phyloP scores from a whole-genome alignment of 306 rosid genomes.

The Vigna nakashimae region DNA sequence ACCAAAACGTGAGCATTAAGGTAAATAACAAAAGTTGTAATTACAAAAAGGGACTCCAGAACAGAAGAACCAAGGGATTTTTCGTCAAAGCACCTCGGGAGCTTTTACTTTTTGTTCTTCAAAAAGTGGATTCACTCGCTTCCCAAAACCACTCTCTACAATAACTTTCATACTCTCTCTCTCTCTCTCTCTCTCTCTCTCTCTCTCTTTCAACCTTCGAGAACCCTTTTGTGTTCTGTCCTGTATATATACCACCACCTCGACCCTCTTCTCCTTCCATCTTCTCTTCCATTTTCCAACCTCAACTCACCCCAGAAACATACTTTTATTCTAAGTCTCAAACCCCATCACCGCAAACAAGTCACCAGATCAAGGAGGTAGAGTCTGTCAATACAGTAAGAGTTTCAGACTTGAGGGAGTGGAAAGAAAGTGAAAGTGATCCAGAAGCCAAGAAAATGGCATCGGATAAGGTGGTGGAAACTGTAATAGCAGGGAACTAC shows the following conservation, averaged over 20 bases:
- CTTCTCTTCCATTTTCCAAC: conserved; percentile 10
- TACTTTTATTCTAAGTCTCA: background rate
- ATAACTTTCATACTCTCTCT: conserved; percentile 58
- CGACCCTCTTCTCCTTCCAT: conserved; percentile 21
- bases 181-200: conserved; percentile 1
- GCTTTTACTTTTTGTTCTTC: conserved; percentile 30
- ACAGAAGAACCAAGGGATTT: conserved; percentile 53
- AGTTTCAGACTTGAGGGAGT: conserved; percentile 19
- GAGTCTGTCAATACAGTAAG: background rate
- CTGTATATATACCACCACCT: conserved; percentile 41
- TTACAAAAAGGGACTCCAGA: conserved; percentile 57
- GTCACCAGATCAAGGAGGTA: background rate
- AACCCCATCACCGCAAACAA: conserved; percentile 16
- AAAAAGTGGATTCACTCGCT: conserved; percentile 58
- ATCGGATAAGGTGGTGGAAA: conserved; percentile 75
- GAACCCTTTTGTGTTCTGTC: conserved; percentile 55
- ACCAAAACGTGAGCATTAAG: conserved; percentile 41
- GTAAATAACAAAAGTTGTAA: conserved; percentile 50
- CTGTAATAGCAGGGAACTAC: conserved; percentile 79
- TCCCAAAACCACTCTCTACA: conserved; percentile 64
- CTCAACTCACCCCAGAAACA: conserved; percentile 13
- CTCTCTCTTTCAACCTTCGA: conserved; percentile 53
- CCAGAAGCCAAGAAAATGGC: conserved; percentile 48
- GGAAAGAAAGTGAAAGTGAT: conserved; percentile 20
- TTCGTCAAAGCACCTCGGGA: conserved; percentile 35